Evolutionary conservation across 495 filamentous ascomycete genomes (phyloP), one percentile per base, ranked within the genome.

Genomic region (Melanomma pulvis-pyrius): DNA sequence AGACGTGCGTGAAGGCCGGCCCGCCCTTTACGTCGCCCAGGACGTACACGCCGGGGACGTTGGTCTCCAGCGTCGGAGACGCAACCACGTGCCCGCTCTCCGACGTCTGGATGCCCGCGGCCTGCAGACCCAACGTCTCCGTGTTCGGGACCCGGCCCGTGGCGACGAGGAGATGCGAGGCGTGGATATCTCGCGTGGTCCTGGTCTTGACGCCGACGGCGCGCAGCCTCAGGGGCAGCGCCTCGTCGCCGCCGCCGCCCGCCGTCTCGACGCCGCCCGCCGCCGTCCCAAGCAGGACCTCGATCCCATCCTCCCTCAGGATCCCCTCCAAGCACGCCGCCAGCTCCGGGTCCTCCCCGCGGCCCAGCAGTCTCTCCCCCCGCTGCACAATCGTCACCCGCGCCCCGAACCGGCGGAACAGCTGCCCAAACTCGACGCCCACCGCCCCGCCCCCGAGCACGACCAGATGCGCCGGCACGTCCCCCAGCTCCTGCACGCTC

Each of bases 1-100:
- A 80, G 52, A 84, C 75, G 72, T 85, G 82, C 2, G 82, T 84
- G 73, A 85, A 85, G 5, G 81, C 81, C 11, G 82, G 82, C 5
- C 77, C 77, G 34, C 80, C 81, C 54, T 82, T 79, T 36, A 80
- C 78, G 60, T 85, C 82, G 53, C 83, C 82, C 3, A 85, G 60
- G 5, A 76, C 80, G 61, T 76, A 85, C 28, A 84, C 72, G 26
- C 74, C 74, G 12, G 73, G 65, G 0, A 68, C 67, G n/a, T 68
- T 70, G 0, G 81, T 83, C 49, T 76, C 64, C 3, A 84, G 78
- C 32, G 66, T 74, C 17, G 77, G 71, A 47, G 79, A 74, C 22
- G 74, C 76, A 5, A 64, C 53, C 61, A 85, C 78, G 64, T 82
- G 79, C 26, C 80, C 80, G 39, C 64, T 61, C 0, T 59, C 21